Percentiles rank a stretch among this genome's conserved stretches.
These are phyloP conservation scores for Hondaea fermentalgiana DNA, from an alignment of 108 stramenopile genomes.

Conservation along the genomic window DNA sequence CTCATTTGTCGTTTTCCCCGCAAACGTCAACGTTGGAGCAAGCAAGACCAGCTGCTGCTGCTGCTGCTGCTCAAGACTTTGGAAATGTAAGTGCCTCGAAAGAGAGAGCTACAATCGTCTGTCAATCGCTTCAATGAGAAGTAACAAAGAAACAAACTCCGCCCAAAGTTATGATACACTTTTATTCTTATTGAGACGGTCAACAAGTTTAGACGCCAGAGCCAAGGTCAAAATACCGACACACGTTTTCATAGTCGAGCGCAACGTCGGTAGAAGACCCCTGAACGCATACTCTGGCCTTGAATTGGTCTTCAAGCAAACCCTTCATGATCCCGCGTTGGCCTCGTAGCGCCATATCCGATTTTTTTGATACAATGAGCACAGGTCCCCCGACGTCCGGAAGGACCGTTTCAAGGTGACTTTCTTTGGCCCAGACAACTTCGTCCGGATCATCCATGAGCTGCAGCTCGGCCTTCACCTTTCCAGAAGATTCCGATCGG, in stretches of 20 bases:
- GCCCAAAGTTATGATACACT: background rate
- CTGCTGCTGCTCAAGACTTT: too few relatives aligned
- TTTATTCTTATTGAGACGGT: background rate
- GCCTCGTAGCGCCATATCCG: background rate
- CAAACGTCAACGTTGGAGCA: too few relatives aligned
- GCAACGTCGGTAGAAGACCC: too few relatives aligned
- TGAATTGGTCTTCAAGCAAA: background rate
- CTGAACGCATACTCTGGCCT: background rate
- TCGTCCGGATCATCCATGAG: background rate
- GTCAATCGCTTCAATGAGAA: background rate
- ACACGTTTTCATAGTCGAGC: background rate
- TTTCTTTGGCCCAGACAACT: background rate
- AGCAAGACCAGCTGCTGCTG: too few relatives aligned
- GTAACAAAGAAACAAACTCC: background rate
- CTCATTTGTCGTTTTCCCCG: too few relatives aligned
- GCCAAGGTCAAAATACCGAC: background rate
- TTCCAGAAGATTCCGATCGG: background rate
- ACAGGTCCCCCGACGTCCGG: background rate
- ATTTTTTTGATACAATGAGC: background rate
- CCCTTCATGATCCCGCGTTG: background rate
- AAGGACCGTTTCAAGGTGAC: background rate
- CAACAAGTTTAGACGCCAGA: background rate
- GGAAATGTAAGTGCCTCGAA: too few relatives aligned
- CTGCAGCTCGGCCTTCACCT: background rate
- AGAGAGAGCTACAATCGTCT: background rate